Base-by-base conservation (phyloP, 352 stramenopile genomes). In the Phytophthora pinifolia region DNA sequence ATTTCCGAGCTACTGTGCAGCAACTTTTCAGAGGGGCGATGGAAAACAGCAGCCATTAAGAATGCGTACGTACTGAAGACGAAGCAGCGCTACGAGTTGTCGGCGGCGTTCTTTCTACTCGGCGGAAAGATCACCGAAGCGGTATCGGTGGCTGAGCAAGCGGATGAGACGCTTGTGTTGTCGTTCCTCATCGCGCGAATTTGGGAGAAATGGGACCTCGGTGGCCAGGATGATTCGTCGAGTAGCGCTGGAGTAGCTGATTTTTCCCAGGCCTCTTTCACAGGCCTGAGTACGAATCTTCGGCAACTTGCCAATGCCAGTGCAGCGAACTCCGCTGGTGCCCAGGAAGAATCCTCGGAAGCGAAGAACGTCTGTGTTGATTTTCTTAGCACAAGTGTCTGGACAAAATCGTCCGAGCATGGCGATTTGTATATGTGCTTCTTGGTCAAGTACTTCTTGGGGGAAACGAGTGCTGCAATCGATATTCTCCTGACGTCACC, bases 41-140 rank as follows among this genome's bases (percentile, higher is more conserved):
- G 87, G 88, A 86, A 88, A 43, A 92, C 86, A 39, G 86, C 84
- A 9, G 86, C 88, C 12, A 82, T 95, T n/a, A 96, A 96, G 62
- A 96, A 96, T 41, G 88, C 88, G 0, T 96, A 90, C 51, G 85
- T 93, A 30, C 57, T 96, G 14, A 94, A 96, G 52, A 76, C 77
- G 13, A 95, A 96, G 54, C 80, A 89, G 17, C 82, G 83, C 12
- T 94, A 88, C 36, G 71, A 79, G 42, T 61, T 96, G 9, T 89
- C 84, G 0, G 84, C 86, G 2, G 74, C 86, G 1, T 96, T 96
- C 39, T 96, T 96, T 46, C 29, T 96, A 17, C 71, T 96, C 3
- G 84, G 82, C 12, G 72, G 79, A 12, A 92, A 92, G 47, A 54
- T 89, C 17, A 79, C 83, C 34, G 83, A 95, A 57, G 86, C 86